phyloP scores from a whole-genome alignment of 208 protist genomes.

The Herpetomonas tarakana region DNA sequence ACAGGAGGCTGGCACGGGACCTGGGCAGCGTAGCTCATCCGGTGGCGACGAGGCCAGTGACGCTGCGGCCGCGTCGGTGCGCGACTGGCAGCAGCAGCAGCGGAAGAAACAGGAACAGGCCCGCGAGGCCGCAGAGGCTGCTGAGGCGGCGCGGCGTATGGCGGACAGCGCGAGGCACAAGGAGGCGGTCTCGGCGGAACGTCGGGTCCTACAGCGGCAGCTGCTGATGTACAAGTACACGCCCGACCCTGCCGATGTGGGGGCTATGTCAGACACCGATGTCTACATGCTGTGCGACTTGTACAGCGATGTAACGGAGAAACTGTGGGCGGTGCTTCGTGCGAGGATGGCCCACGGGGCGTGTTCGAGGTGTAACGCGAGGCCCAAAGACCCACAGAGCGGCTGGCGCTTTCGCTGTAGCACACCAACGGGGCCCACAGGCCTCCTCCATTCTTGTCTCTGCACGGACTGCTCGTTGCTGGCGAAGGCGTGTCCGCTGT shows the following conservation, averaged over 20 bases:
- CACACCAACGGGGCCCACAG: slow-evolving; percentile 12
- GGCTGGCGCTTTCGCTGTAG: neutral
- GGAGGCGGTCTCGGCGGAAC: slow-evolving; percentile 42
- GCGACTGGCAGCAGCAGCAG: slow-evolving; percentile 5
- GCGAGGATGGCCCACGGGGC: slow-evolving; percentile 37
- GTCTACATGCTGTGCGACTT: slow-evolving; percentile 50
- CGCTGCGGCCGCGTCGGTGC: neutral
- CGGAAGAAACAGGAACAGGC: slow-evolving; percentile 4
- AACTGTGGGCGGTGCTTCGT: slow-evolving; percentile 34
- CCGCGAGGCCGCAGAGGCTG: no score
- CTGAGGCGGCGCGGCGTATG: no score
- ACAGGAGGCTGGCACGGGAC: neutral
- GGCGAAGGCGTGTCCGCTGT: slow-evolving; percentile 46
- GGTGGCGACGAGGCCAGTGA: neutral
- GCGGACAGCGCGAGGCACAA: no score
- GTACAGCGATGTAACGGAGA: slow-evolving; percentile 19
- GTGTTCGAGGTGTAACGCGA: slow-evolving; percentile 27
- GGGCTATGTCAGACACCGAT: slow-evolving; percentile 71
- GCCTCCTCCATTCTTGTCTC: slow-evolving; percentile 39
- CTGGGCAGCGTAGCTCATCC: neutral
- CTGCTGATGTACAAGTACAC: slow-evolving; percentile 50
- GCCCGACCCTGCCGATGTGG: slow-evolving; percentile 61
- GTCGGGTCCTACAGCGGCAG: slow-evolving; percentile 35
- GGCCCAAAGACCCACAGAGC: neutral
- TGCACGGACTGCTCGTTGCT: slow-evolving; percentile 25